Evolutionary conservation across 1,284 basidiomycete genomes (phyloP), one percentile per base, ranked within the genome.

Genomic region (Tetrapyrgos nigripes): DNA sequence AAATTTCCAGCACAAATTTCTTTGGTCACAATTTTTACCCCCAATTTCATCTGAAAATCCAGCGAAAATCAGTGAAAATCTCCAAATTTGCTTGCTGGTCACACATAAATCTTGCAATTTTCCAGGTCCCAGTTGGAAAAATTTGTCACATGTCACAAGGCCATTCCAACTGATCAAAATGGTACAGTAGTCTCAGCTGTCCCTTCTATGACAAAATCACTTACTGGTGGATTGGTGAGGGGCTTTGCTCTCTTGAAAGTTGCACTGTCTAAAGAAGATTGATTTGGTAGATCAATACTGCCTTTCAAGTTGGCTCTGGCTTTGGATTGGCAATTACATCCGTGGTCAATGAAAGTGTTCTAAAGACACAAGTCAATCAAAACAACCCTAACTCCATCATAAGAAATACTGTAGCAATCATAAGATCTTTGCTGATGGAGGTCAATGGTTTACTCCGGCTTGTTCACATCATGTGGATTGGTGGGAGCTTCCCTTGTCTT

Each of bases 171-270:
- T n/a, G n/a, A n/a, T n/a, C n/a, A n/a, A n/a, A n/a, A n/a, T n/a
- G n/a, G n/a, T n/a, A n/a, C n/a, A n/a, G n/a, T n/a, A n/a, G 53
- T 59, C 4, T 55, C 58, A 27, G 58, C 58, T 28, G 58, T 59
- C 3, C 58, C 58, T 2, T 48, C 58, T 3, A 53, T 50, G 10
- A 53, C 58, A 4, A 59, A 59, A 35, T 59, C 58, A 4, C 45
- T 59, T 14, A 53, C 58, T 23, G 58, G 58, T 17, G 58, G 58
- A 27, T n/a, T n/a, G n/a, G n/a, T n/a, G n/a, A n/a, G n/a, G n/a
- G n/a, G n/a, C n/a, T n/a, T n/a, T n/a, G n/a, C n/a, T n/a, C n/a
- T n/a, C n/a, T n/a, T n/a, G n/a, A n/a, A n/a, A n/a, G n/a, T n/a
- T n/a, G n/a, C n/a, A n/a, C n/a, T n/a, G n/a, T n/a, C n/a, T n/a